Base-by-base conservation (phyloP, 495 filamentous ascomycete species). In the Xylaria venustula region DNA sequence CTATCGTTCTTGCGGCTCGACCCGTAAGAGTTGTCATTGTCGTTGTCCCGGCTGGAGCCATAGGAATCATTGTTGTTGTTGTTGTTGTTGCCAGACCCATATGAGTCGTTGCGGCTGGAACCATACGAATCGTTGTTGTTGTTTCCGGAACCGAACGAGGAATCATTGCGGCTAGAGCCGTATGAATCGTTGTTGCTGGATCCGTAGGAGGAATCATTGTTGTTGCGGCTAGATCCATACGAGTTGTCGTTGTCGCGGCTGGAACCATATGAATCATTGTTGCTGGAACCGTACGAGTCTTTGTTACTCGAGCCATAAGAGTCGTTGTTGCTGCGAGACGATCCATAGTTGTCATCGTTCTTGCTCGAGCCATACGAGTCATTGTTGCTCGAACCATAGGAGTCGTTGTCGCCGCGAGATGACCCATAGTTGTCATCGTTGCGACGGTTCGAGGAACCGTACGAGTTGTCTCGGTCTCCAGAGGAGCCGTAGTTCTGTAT, bases 331-430 rank as follows among this genome's bases (percentile, higher is more conserved):
- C 34, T 61, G 30, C 30, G 30, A 34, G 5, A 11, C 2, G 57
- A 65, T 9, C 62, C 66, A 19, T 70, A 69, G 30, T 51, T 56
- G 44, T n/a, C n/a, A n/a, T 62, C 47, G 15, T 60, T 67, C 34
- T 60, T 51, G 14, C 48, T 42, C 1, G 57, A 64, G 34, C 68
- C 69, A 19, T 65, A 72, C 25, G 48, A 54, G 50, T 68, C 57
- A 12, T 65, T 54, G 49, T 41, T 61, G 22, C 49, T 40, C 1
- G 59, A 65, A 14, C 65, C 54, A 19, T 56, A 55, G 0, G 53
- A 58, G 30, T 63, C 63, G 36, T 40, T 57, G 42, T 65, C 61
- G 22, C 56, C 60, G n/a, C 44, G 52, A 30, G 53, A 55, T 34
- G 30, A 64, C 47, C 42, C 64, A 41, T 49, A 64, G 56, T 42